phyloP scores from a whole-genome alignment of 2,329 filamentous ascomycete species.

The Cytospora schulzeri region DNA sequence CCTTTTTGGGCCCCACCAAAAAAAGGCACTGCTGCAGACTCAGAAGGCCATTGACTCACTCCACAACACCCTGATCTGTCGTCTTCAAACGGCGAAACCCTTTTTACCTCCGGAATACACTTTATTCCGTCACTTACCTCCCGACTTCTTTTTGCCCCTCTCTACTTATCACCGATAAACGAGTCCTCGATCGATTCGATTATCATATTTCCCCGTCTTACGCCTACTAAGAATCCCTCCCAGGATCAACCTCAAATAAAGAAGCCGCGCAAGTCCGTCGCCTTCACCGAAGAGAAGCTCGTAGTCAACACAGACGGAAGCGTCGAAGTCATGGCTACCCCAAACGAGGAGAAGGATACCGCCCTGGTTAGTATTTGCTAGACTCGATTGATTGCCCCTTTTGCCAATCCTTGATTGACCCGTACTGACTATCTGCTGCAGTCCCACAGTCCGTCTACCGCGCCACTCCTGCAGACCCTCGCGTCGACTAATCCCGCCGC shows the following conservation, averaged over 20 bases:
- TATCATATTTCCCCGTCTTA: neutral
- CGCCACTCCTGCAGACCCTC: conserved; percentile 27
- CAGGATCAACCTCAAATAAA: conserved; percentile 48
- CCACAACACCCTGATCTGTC: conserved; percentile 23
- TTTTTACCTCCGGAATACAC: conserved; percentile 9
- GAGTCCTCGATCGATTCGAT: conserved; percentile 2
- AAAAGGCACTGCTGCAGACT: conserved; percentile 22
- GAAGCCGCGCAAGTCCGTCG: conserved; percentile 88
- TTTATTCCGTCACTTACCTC: neutral
- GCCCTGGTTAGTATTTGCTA: conserved; percentile 51
- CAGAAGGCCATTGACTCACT: conserved; percentile 21
- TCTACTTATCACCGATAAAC: conserved; percentile 11
- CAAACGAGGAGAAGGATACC: conserved; percentile 74
- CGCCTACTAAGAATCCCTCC: conserved; percentile 30
- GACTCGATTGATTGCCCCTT: neutral
- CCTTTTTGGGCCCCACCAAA: conserved; percentile 25
- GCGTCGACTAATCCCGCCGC: conserved; percentile 28
- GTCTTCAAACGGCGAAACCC: conserved; percentile 14
- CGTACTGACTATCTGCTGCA: conserved; percentile 1
- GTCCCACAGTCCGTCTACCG: conserved; percentile 29
- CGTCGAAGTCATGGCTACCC: conserved; percentile 74
- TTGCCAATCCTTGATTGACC: neutral
- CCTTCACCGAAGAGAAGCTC: conserved; percentile 84
- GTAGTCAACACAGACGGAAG: conserved; percentile 89
- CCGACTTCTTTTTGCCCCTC: neutral